Evolutionary conservation across 257 asterid genomes (phyloP), one percentile per base, ranked within the genome.

Genomic region (Solanum medicagineum): DNA sequence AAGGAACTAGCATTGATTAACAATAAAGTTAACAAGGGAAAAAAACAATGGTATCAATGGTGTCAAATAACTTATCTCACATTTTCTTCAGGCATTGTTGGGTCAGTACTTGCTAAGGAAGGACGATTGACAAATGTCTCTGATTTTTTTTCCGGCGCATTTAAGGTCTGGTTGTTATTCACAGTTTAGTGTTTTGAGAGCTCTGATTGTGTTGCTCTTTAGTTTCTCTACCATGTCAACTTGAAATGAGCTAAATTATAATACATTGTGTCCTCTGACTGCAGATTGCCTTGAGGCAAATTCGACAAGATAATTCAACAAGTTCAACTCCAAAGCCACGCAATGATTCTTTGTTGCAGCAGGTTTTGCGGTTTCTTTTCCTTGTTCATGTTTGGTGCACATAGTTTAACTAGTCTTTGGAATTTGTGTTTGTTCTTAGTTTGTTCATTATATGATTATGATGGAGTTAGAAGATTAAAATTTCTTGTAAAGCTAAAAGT

Each of bases 51-150:
- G 66, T 81, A 51, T 81, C 54, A 57, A 40, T 63, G 63, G 86
- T 86, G 12, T 86, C 51, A 51, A 81, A 74, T 45, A 47, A 44
- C 24, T 5, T 47, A 20, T 57, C 60, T 89, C 79, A 51, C 22
- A 44, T 63, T 51, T 71, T 83, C 47, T 89, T 91, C 92, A 97
- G 99, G 99, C 86, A 87, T 95, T 80, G 92, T 93, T 85, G 98
- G 98, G 73, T 92, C 99, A 1, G 89, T 92, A 88, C 92, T 95
- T 87, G 95, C 94, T 71, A 93, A 92, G 86, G 98, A 95, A 87
- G 99, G 96, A 49, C 90, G 93, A 44, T 2, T 90, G 68, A 84
- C 96, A 53, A 83, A 29, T 73, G 90, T 92, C 26, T 87, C 97
- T 62, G 97, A 93, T 86, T 85, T 93, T 68, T 70, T 92, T 85